phyloP scores from a whole-genome alignment of 2,329 filamentous ascomycete genomes.

The Colletotrichum sp. region DNA sequence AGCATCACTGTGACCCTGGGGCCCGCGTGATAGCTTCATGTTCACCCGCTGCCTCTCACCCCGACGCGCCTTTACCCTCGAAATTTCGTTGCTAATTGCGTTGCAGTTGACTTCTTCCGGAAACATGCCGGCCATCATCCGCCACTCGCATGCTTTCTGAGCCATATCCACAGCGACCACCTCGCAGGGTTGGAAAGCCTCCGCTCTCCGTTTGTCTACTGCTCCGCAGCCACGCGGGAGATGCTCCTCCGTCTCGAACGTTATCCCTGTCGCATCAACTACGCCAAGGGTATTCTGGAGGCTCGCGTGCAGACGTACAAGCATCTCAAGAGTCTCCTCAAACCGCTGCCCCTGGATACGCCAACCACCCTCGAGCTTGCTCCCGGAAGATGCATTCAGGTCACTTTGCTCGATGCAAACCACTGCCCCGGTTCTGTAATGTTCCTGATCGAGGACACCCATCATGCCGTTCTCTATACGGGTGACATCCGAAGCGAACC shows the following conservation, averaged over 20 bases:
- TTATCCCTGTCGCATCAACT: slow-evolving; percentile 81
- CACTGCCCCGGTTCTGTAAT: slow-evolving; percentile 91
- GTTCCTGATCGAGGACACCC: slow-evolving; percentile 83
- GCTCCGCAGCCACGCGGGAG: slow-evolving; percentile 81
- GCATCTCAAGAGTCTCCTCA: slow-evolving; percentile 76
- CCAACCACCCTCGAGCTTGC: slow-evolving; percentile 78
- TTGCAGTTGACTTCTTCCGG: slow-evolving; percentile 81
- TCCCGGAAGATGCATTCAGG: slow-evolving; percentile 71
- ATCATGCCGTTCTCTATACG: slow-evolving; percentile 81
- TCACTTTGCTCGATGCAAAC: slow-evolving; percentile 90
- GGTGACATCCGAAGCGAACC: slow-evolving; percentile 86
- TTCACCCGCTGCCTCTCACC: slow-evolving; percentile 11
- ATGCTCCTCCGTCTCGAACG: slow-evolving; percentile 82
- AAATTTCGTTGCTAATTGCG: slow-evolving; percentile 2
- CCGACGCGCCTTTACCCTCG: not conserved
- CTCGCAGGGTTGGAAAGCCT: slow-evolving; percentile 79
- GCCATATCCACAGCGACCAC: slow-evolving; percentile 93
- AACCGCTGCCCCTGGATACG: slow-evolving; percentile 81
- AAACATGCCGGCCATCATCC: slow-evolving; percentile 55
- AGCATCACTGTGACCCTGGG: not conserved
- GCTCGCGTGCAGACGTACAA: slow-evolving; percentile 76
- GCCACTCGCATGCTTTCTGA: slow-evolving; percentile 85
- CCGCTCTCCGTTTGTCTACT: slow-evolving; percentile 85
- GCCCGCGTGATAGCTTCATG: not conserved
- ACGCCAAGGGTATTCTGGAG: slow-evolving; percentile 78